Percentiles rank a stretch among this genome's conserved stretches.
Evolutionary conservation across 2,329 filamentous ascomycete species (phyloP).

Genomic region (Stylonectria norvegica): DNA sequence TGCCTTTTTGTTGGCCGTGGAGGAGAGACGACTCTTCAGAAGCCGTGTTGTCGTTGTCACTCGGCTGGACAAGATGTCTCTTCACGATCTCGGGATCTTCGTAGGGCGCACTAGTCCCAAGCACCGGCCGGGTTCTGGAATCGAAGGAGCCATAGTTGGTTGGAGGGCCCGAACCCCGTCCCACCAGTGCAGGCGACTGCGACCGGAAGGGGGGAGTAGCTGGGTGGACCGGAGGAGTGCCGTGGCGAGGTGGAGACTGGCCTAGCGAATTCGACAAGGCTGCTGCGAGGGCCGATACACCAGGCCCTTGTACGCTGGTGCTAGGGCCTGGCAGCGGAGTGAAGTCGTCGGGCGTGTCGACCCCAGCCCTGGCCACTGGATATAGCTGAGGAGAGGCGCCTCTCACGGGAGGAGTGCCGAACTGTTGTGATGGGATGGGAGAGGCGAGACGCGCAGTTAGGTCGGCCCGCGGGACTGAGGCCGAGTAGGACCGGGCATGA

Average conservation of each 20-base stretch:
- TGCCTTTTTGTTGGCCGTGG: slow-evolving; percentile 49
- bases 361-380: slow-evolving; percentile 13
- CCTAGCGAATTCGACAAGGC: slow-evolving; percentile 76
- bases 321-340: slow-evolving; percentile 64
- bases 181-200: slow-evolving; percentile 39
- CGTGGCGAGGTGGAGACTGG: slow-evolving; percentile 66
- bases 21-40: slow-evolving; percentile 45
- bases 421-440: slow-evolving; percentile 45
- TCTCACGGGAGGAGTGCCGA: slow-evolving; percentile 37
- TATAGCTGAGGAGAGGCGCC: slow-evolving; percentile 31
- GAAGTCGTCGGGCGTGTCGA: slow-evolving; percentile 39
- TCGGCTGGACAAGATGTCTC: slow-evolving; percentile 77
- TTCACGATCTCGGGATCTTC: slow-evolving; percentile 92
- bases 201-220: slow-evolving; percentile 52
- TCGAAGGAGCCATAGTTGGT: slow-evolving; percentile 87
- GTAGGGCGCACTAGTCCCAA: slow-evolving; percentile 53
- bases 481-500: slow-evolving; percentile 44
- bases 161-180: slow-evolving; percentile 47
- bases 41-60: slow-evolving; percentile 42
- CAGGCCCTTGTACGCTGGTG: slow-evolving; percentile 68
- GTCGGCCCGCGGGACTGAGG: slow-evolving; percentile 55
- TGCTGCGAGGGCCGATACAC: slow-evolving; percentile 81
- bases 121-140: slow-evolving; percentile 55
- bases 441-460: slow-evolving; percentile 60
- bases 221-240: slow-evolving; percentile 59